Base-by-base conservation (phyloP, 2,329 filamentous ascomycete species). In the Venturia oleaginea region DNA sequence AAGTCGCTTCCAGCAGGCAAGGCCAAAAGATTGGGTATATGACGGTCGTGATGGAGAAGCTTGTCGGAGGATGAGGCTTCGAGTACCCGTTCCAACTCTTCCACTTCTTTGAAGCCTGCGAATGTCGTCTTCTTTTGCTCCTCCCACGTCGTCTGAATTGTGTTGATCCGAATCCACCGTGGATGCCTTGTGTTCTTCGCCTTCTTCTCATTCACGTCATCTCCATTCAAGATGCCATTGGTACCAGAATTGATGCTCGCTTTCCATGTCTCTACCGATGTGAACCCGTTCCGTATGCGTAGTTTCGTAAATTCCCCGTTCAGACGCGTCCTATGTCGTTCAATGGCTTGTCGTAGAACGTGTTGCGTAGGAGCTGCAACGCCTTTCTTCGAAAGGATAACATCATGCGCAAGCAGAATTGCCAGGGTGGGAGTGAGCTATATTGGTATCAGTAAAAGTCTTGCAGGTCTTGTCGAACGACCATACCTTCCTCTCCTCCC, bases 81-180 rank as follows among this genome's bases (percentile, higher is more conserved):
- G 57, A 84, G 80, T 27, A 92, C 81, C 22, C 85, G 82, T 0
- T 74, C 71, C 3, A 96, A 76, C 0, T 78, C 79, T 0, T 77
- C 71, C 1, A 86, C 85, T 57, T 80, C 78, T 24, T 78, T 75
- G 69, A 87, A 93, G 0, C 78, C 80, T 0, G 81, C 75, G 74
- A 97, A 96, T 0, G 90, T 93, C 0, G 84, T 86, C 19, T 80
- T 77, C n/a, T 96, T 78, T 75, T 96, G 89, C 4, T 86, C 81
- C 22, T 87, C 81, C 5, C 96, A 73, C 0, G 82, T 87, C 13
- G 86, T 87, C 69, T 86, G 87, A 15, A 97, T 77, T 0, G 87
- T 86, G 72, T 97, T 99, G 67, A 97, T 81, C 1, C 94, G 86
- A 48, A 96, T 85, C 94, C 94, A 99, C 63, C 94, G 86, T n/a